Base-by-base conservation (phyloP, 495 filamentous ascomycete species). In the Parachaetomium inaequale region DNA sequence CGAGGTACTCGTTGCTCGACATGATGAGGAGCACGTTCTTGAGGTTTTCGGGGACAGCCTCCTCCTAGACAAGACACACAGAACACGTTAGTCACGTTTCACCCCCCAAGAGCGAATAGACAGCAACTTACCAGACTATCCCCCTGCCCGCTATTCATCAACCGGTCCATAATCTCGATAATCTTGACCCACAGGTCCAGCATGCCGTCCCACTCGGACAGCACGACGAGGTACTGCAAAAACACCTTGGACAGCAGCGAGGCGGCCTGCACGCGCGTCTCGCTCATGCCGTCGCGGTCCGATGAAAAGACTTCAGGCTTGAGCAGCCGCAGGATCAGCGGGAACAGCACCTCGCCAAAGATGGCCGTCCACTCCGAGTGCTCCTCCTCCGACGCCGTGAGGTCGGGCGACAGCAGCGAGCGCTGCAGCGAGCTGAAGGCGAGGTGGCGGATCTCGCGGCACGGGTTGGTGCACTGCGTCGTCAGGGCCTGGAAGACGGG, bases 1-100 rank as follows among this genome's bases (percentile, higher is more conserved):
- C 86, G 7, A 99, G 84, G 66, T 91, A 93, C 31, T 90, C 93
- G 42, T 87, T 91, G 70, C 85, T 92, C 2, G 91, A 85, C 94
- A 99, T 98, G 66, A 99, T 93, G 15, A 98, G 81, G 15, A 99
- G 80, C 55, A 98, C 91, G 63, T 99, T 99, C 76, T 98, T 99
- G 63, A 99, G 77, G 66, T 88, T 92, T 72, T 99, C 95, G 5
- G 92, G 91, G 4, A 99, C 91, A 31, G 94, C 93, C 79, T 98
- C 93, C 75, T 96, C 91, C 88, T 93, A 36, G 15, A 58, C 67
- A 23, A 54, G 40, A 26, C 36, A 25, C n/a, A 25, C 42, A 31
- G 26, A 12, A 51, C 47, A 14, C n/a, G 52, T 72, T 67, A 74
- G 68, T 58, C 36, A 61, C 23, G 10, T n/a, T 10, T 12, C 32